Percentiles rank a stretch among this genome's conserved stretches.
Conservation (phyloP, 2,329 filamentous ascomycete genomes). For the Penicillium freii region DNA sequence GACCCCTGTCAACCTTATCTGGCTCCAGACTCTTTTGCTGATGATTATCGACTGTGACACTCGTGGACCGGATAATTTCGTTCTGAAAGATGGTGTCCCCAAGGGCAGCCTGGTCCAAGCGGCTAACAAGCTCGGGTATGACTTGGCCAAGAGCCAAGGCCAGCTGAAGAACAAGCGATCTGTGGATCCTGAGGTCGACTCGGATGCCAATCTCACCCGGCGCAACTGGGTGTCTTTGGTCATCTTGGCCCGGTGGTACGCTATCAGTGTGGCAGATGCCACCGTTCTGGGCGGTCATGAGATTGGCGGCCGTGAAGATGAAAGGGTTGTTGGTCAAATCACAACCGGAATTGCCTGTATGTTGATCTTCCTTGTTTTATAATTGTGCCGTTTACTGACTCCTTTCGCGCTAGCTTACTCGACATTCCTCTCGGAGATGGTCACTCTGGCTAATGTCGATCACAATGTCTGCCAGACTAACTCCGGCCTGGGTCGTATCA, state of each 20-base stretch:
- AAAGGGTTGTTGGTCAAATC: constrained; percentile 37
- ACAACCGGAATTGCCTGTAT: constrained; percentile 40
- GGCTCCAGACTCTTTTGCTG: constrained; percentile 42
- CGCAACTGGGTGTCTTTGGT: constrained; percentile 42
- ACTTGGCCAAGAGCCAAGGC: constrained; percentile 40
- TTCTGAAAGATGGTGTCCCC: constrained; percentile 41
- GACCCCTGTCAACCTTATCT: constrained; percentile 39
- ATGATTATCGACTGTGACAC: constrained; percentile 46
- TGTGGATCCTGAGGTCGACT: constrained; percentile 39
- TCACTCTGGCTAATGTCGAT: constrained; percentile 35
- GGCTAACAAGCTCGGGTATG: constrained; percentile 39
- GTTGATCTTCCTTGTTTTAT: constrained; percentile 16
- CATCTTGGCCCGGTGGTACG: constrained; percentile 44
- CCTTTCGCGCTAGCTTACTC: constrained; percentile 32
- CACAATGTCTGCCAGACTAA: constrained; percentile 39
- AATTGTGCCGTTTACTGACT: constrained; percentile 4
- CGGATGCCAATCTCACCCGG: constrained; percentile 41
- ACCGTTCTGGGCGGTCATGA: constrained; percentile 40
- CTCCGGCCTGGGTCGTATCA: constrained; percentile 36
- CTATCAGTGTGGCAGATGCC: constrained; percentile 41
- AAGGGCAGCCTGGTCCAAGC: constrained; percentile 43
- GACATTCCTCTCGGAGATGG: constrained; percentile 37
- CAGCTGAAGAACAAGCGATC: constrained; percentile 38
- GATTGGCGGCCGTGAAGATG: constrained; percentile 41
- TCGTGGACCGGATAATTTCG: constrained; percentile 44